Percentiles rank a stretch among this genome's conserved stretches.
Evolutionary conservation across 257 asterid genomes (phyloP).

Genomic region (Scutellaria barbata): DNA sequence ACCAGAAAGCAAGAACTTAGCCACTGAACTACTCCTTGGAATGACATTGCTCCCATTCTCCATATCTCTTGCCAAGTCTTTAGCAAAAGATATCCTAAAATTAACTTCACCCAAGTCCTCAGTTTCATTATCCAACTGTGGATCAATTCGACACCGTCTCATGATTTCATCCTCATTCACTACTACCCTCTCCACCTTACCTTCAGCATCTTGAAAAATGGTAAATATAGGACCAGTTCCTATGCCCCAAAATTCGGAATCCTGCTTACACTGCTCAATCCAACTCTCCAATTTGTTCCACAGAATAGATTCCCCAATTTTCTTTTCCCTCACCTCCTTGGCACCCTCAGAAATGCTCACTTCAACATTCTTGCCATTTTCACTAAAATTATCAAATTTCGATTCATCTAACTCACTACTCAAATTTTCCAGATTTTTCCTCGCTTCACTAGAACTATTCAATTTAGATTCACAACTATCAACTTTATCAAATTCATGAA

Average conservation of each 20-base stretch:
- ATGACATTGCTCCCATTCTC: conserved; percentile 64
- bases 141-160: conserved; percentile 58
- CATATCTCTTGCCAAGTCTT: conserved; percentile 73
- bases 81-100: conserved; percentile 64
- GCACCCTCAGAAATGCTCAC: conserved; percentile 37
- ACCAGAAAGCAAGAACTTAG: conserved; percentile 55
- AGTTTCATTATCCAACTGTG: conserved; percentile 41
- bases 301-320: conserved; percentile 57
- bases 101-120: conserved; percentile 53
- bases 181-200: conserved; percentile 67
- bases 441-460: conserved; percentile 29
- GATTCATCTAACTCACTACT: conserved; percentile 38
- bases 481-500: conserved; percentile 38
- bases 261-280: conserved; percentile 84
- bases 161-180: conserved; percentile 84
- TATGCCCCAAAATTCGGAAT: conserved; percentile 80
- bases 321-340: conserved; percentile 40
- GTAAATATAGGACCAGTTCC: conserved; percentile 79
- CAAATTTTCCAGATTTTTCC: conserved; percentile 23
- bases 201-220: conserved; percentile 61
- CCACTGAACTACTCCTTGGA: conserved; percentile 65
- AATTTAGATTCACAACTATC: conserved; percentile 33
- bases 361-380: conserved; percentile 27
- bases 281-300: conserved; percentile 78
- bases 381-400: conserved; percentile 30